Evolutionary conservation across 2,329 filamentous ascomycete species (phyloP).

Genomic region (Penicillium nordicum): DNA sequence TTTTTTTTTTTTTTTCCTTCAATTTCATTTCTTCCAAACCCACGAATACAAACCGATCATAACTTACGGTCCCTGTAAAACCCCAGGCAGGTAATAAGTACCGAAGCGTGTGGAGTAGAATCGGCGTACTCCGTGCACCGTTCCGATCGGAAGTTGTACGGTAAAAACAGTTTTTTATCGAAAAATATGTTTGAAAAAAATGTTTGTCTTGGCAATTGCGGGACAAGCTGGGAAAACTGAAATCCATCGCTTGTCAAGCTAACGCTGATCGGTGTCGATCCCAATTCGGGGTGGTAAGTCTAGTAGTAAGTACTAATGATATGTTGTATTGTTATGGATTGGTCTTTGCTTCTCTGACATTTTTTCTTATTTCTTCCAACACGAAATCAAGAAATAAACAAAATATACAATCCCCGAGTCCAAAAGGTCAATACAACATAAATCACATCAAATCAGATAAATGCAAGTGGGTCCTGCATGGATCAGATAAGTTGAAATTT

Average conservation of each 20-base stretch:
- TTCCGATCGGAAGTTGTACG: not conserved
- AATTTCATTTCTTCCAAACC: not conserved
- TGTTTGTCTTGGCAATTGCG: not conserved
- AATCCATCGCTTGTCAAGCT: not conserved
- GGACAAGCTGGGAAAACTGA: not conserved
- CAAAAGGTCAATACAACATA: not conserved
- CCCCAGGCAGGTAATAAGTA: not conserved
- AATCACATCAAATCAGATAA: constrained; percentile 9
- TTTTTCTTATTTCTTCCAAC: not conserved
- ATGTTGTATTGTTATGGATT: not conserved
- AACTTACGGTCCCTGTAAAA: not conserved
- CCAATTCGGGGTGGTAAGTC: not conserved
- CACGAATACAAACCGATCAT: not conserved
- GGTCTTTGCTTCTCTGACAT: not conserved
- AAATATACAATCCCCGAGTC: not conserved
- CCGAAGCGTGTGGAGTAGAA: not conserved
- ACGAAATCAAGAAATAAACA: not conserved
- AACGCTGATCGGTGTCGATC: not conserved
- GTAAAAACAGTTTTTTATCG: not conserved
- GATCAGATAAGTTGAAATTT: constrained; percentile 21
- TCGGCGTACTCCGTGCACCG: not conserved
- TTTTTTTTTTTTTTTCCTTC: not conserved
- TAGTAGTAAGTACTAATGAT: not conserved
- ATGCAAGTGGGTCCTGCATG: constrained; percentile 8
- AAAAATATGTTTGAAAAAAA: not conserved